These are phyloP conservation scores for Aspergillus quadrilineatus DNA, from an alignment of 2,329 filamentous ascomycete species.

Conservation along the genomic window DNA sequence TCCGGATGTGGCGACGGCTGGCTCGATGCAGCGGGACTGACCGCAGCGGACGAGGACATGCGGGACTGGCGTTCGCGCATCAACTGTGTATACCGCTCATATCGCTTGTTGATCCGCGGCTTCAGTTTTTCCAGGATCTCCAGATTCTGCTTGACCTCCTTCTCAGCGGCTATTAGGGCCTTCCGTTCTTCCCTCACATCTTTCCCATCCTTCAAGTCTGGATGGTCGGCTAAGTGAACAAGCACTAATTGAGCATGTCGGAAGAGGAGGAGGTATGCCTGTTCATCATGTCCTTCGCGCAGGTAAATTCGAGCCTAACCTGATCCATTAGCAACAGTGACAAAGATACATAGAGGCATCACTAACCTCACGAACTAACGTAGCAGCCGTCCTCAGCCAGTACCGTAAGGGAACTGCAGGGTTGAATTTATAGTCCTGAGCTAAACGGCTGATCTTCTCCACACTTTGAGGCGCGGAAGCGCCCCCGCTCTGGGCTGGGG, in stretches of 20 bases:
- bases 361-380: constrained; percentile 74
- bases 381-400: constrained; percentile 79
- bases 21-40: constrained; percentile 13
- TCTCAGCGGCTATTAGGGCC: constrained; percentile 57
- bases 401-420: constrained; percentile 71
- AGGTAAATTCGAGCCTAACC: constrained; percentile 77
- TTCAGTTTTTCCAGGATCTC: constrained; percentile 74
- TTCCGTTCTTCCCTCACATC: constrained; percentile 55
- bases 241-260: constrained; percentile 84
- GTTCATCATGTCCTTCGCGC: constrained; percentile 78
- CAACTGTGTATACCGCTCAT: constrained; percentile 65
- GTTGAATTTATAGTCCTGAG: constrained; percentile 79
- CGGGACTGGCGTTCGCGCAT: constrained; percentile 47
- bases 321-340: not conserved
- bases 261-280: constrained; percentile 88
- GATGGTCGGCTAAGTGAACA: constrained; percentile 71
- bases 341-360: not conserved
- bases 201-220: constrained; percentile 67
- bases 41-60: constrained; percentile 31
- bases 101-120: constrained; percentile 70
- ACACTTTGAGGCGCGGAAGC: constrained; percentile 63
- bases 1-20: constrained; percentile 43
- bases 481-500: constrained; percentile 23
- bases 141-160: constrained; percentile 64
- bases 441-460: constrained; percentile 73